Base-by-base conservation (phyloP, 1,284 basidiomycete genomes). In the Rhizoctonia solani region DNA sequence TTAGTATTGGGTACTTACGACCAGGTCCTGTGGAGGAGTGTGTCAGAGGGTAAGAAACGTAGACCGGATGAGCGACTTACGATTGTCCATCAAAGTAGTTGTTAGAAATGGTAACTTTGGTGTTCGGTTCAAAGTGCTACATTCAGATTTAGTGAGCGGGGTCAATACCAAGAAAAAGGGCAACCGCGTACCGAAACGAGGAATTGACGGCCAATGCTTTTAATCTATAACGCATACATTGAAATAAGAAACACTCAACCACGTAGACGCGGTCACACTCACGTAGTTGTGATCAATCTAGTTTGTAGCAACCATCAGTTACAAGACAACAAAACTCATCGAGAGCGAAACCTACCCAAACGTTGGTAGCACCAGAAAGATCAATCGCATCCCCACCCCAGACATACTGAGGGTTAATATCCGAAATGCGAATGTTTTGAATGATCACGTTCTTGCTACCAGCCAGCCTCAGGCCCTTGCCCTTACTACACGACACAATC, bases 181-280 rank as follows among this genome's bases (percentile, higher is more conserved):
- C 30, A 1, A 29, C 41, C 3, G 32, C 58, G 27, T 49, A 61
- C 65, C 32, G 76, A 77, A 11, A 71, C 74, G 32, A 75, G 70
- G 68, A 75, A 72, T 53, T 75, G 75, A 1, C 75, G 68, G 14
- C 74, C 75, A 34, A 75, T 71, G 59, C 72, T 74, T 68, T 69
- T 67, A 65, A 74, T 72, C 65, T 67, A 25, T 27, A n/a, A 46
- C 23, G 16, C 30, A 29, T 1, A 54, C 3, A 25, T 39, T 16
- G 25, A 19, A 46, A 13, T 21, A 37, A 23, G 39, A 32, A 13
- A 23, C 1, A 27, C 52, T 32, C 6, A 9, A 30, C n/a, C 8
- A 30, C 4, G 9, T 14, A 37, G 16, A 8, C 37, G 8, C 8
- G 19, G 1, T 34, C 3, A 8, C 37, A 25, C 44, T 37, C 11